Evolutionary conservation across 2,329 filamentous ascomycete genomes (phyloP), one percentile per base, ranked within the genome.

Genomic region (Trichoderma harzianum): DNA sequence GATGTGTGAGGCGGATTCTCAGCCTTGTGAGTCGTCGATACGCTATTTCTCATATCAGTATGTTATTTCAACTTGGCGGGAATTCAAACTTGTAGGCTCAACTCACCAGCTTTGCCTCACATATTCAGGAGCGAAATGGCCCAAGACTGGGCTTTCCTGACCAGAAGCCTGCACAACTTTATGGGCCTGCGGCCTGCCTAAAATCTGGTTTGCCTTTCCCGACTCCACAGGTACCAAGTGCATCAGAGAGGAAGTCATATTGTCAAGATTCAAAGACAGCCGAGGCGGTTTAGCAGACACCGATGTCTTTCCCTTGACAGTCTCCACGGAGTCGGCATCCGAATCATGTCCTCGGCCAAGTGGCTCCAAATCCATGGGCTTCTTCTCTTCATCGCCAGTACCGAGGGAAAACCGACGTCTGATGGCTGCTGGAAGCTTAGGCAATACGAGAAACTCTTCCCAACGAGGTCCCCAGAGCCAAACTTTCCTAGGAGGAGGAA

Each of bases 371-470:
- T 34, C 12, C 39, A 62, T 18, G 7, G 34, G 26, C 30, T 53
- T 62, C 14, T 21, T 53, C 5, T 47, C n/a, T 36, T 47, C 60
- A 7, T 34, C 53, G 2, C 26, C 12, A 12, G n/a, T 26, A 51
- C 43, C 10, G n/a, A 69, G 39, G 21, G 47, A 7, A 18, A 57
- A 21, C 72, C n/a, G 36, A 75, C 72, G 21, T 36, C 74, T 75
- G 66, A 81, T 78, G 16, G 14, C 70, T 3, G 74, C 26, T 3
- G 82, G 82, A 14, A 82, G 74, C 61, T 69, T 72, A 1, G 82
- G 81, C 7, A 83, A 70, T n/a, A 83, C 76, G 7, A 83, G 70
- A 58, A 84, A 83, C 39, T 79, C 78, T 47, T 82, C 81, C 75
- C 77, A 79, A 4, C 72, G 71, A 3, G 76, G 76, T 1, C 81